A percentile compares a stretch with the other conserved stretches of the same genome.
phyloP scores from a whole-genome alignment of 2,329 filamentous ascomycete species.

The Dendryphion nanum region DNA sequence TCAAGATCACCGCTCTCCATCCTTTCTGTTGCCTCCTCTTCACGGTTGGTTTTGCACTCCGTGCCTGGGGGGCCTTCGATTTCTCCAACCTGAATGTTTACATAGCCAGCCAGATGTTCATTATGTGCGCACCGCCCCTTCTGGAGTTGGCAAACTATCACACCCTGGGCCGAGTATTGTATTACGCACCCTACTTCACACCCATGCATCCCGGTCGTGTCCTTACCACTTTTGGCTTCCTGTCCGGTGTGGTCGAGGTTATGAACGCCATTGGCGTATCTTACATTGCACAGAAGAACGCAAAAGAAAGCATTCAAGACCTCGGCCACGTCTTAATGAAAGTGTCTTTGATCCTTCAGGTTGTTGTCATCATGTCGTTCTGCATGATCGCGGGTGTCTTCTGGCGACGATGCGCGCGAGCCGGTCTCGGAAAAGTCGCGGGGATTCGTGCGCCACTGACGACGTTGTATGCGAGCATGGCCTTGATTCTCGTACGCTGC shows the following conservation, averaged over 20 bases:
- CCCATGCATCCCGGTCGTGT: constrained; percentile 56
- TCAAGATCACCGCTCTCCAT: constrained; percentile 53
- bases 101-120: constrained; percentile 36
- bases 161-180: constrained; percentile 56
- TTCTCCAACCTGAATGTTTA: constrained; percentile 43
- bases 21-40: constrained; percentile 55
- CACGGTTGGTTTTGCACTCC: constrained; percentile 53
- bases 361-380: constrained; percentile 48
- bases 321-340: constrained; percentile 48
- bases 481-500: constrained; percentile 45
- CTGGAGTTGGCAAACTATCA: constrained; percentile 60
- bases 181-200: constrained; percentile 58
- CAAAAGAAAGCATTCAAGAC: constrained; percentile 30
- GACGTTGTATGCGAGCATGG: constrained; percentile 46
- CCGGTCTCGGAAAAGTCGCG: constrained; percentile 44
- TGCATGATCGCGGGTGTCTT: constrained; percentile 44
- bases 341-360: constrained; percentile 48
- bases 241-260: constrained; percentile 51
- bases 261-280: constrained; percentile 51
- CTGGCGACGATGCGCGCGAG: constrained; percentile 41
- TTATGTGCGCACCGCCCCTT: constrained; percentile 46
- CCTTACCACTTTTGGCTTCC: constrained; percentile 55
- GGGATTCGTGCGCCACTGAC: constrained; percentile 42
- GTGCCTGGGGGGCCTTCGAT: constrained; percentile 52
- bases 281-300: constrained; percentile 37